Evolutionary conservation across 495 filamentous ascomycete species (phyloP), one percentile per base, ranked within the genome.

Genomic region (Penicillium chermesinum): DNA sequence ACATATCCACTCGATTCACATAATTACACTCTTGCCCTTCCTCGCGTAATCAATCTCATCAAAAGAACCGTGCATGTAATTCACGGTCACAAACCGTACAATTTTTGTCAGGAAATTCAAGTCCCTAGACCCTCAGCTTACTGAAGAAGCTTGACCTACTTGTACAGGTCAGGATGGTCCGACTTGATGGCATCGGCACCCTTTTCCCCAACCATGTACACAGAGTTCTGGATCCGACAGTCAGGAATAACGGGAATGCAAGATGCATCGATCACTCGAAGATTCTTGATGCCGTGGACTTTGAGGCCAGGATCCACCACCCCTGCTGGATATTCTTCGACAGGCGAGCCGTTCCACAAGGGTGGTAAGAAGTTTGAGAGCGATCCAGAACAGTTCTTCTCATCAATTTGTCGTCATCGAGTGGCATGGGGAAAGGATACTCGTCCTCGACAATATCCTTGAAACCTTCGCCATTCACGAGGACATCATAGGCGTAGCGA

Each of bases 381-480:
- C 79, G 67, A 53, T 82, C 78, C 46, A 83, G 57, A 40, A 83
- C 75, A 37, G 71, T 57, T 48, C 69, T 41, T 13, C 78, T 72
- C 79, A 84, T 82, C 5, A 69, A 74, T 44, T 74, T 74, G 44
- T 83, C 77, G 2, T 68, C 72, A 7, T 71, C 48, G 2, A 73
- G 64, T 4, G 79, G 79, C 78, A 83, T 81, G n/a, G 68, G 59
- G 78, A 77, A 83, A 5, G 79, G 80, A 58, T 77, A 82, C 44
- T 81, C 77, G 19, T 56, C 66, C 3, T 55, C 60, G 21, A 82
- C 62, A 18, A 82, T 69, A 35, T 82, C 78, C 65, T 75, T 78
- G 61, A 81, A 73, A 12, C 78, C 77, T 8, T 73, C 71, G n/a
- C 77, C 79, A 10, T 66, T 76, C 41, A 62, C 76, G 21, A 82